Evolutionary conservation across 257 asterid genomes (phyloP), one percentile per base, ranked within the genome.

Genomic region (Agastache rugosa): DNA sequence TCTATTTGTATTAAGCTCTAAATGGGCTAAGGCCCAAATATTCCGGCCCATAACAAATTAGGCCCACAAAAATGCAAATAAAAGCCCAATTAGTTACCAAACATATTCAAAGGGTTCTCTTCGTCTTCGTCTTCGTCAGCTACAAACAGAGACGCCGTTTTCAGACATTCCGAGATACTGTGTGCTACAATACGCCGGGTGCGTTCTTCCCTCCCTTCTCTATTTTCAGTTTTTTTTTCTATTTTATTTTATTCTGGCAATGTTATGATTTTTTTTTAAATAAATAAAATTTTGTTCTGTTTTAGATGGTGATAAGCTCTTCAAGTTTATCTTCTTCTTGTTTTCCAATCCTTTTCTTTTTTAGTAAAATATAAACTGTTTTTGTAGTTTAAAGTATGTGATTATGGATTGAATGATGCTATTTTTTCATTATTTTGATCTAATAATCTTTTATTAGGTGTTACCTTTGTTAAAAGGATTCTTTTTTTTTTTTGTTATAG

Each of bases 111-210:
- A 37, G 53, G 76, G 76, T 35, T 73, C 4, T 63, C 22, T 64
- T n/a, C n/a, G n/a, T n/a, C 58, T 25, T 25, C 50, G 47, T 64
- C 54, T 20, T 19, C 50, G 50, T 68, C 53, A 31, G 11, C 48
- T 16, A 29, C 76, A n/a, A 34, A 34, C 47, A 4, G 34, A n/a
- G 45, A 9, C 58, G 22, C 17, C 68, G 37, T 17, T 44, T n/a
- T 27, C 76, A 11, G 59, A n/a, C 39, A 23, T 23, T 12, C n/a
- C 48, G 44, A 34, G 67, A 0, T 23, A 17, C 62, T 4, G 68
- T 25, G 29, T 47, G 42, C 73, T 74, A 53, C 4, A 31, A 22
- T 64, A 39, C 78, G 78, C 78, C 67, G 37, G 78, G 78, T 74
- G 72, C 65, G 66, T 25, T 4, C 11, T 23, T 50, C 63, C 35